phyloP scores from a whole-genome alignment of 768 basidiomycete genomes.

The Boletus sensibilis region DNA sequence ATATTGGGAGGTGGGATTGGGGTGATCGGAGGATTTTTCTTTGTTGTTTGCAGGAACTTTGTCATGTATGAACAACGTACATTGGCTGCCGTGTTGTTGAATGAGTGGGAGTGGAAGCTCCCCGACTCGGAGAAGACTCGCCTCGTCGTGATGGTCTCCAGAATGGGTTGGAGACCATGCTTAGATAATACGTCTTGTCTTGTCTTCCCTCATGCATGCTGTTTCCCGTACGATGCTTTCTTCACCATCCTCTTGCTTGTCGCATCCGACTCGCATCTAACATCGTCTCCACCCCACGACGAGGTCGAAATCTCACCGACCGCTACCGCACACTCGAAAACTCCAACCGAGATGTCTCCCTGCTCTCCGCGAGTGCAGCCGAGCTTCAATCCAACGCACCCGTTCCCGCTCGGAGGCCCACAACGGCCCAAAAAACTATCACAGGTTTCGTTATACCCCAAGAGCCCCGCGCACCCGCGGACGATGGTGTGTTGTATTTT shows the following conservation, averaged over 20 bases:
- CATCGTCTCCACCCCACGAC: constrained; percentile 15
- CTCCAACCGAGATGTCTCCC: constrained; percentile 40
- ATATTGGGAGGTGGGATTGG: no score
- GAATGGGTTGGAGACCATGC: no score
- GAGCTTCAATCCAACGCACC: not conserved
- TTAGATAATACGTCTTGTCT: not conserved
- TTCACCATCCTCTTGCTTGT: not conserved
- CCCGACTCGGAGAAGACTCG: no score
- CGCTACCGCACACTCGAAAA: constrained; percentile 58
- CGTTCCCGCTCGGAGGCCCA: not conserved
- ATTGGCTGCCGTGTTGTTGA: no score
- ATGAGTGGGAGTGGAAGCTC: no score
- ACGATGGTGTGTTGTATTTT: constrained; percentile 43
- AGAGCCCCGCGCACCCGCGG: constrained; percentile 57
- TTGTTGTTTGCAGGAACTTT: no score
- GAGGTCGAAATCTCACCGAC: constrained; percentile 60
- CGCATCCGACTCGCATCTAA: constrained; percentile 10
- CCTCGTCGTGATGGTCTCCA: no score
- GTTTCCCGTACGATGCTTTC: constrained; percentile 8
- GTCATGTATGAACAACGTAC: no score
- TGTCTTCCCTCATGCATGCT: constrained; percentile 17
- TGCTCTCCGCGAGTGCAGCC: constrained; percentile 12
- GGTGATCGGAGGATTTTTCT: no score
- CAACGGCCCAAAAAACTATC: constrained; percentile 10
- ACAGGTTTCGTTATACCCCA: constrained; percentile 49